A percentile compares a stretch with the other conserved stretches of the same genome.
Evolutionary conservation across 2,329 filamentous ascomycete genomes (phyloP).

Genomic region (Phyllosticta citriasiana): DNA sequence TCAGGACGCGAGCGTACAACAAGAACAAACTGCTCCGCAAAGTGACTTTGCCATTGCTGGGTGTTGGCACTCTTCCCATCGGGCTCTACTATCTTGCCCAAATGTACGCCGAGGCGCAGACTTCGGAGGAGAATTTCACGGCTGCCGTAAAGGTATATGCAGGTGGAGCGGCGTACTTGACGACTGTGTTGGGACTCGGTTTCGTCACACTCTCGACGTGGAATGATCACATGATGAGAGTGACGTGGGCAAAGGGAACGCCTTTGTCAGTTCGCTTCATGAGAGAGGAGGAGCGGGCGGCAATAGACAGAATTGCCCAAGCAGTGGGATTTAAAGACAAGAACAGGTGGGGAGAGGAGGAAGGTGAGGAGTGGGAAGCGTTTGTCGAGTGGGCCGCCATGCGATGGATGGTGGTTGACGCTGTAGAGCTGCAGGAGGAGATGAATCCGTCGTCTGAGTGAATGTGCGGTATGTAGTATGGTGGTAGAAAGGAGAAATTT

Average conservation of each 20-base stretch:
- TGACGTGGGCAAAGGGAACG: slow-evolving; percentile 80
- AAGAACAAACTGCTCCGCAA: slow-evolving; percentile 58
- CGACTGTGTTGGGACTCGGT: slow-evolving; percentile 71
- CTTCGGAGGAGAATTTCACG: slow-evolving; percentile 63
- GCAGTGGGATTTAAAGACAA: slow-evolving; percentile 86
- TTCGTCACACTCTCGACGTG: slow-evolving; percentile 74
- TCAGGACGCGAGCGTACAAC: slow-evolving; percentile 55
- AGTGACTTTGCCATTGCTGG: slow-evolving; percentile 49
- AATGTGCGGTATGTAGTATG: neutral
- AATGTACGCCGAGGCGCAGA: slow-evolving; percentile 56
- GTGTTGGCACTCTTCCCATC: slow-evolving; percentile 49
- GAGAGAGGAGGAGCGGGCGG: slow-evolving; percentile 79
- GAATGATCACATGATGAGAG: slow-evolving; percentile 91
- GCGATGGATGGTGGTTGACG: slow-evolving; percentile 83
- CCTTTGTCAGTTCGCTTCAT: slow-evolving; percentile 75
- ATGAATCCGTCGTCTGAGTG: slow-evolving; percentile 52
- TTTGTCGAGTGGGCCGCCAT: slow-evolving; percentile 73
- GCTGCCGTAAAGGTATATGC: slow-evolving; percentile 72
- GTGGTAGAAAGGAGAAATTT: neutral
- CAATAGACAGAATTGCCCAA: slow-evolving; percentile 73
- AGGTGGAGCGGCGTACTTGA: slow-evolving; percentile 74
- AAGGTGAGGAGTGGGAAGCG: slow-evolving; percentile 79
- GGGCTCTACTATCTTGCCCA: slow-evolving; percentile 62
- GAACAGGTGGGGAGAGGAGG: slow-evolving; percentile 76
- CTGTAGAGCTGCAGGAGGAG: slow-evolving; percentile 81